A percentile compares a stretch with the other conserved stretches of the same genome.
Evolutionary conservation across 2,329 filamentous ascomycete genomes (phyloP).

Genomic region (Pseudocercospora musae): DNA sequence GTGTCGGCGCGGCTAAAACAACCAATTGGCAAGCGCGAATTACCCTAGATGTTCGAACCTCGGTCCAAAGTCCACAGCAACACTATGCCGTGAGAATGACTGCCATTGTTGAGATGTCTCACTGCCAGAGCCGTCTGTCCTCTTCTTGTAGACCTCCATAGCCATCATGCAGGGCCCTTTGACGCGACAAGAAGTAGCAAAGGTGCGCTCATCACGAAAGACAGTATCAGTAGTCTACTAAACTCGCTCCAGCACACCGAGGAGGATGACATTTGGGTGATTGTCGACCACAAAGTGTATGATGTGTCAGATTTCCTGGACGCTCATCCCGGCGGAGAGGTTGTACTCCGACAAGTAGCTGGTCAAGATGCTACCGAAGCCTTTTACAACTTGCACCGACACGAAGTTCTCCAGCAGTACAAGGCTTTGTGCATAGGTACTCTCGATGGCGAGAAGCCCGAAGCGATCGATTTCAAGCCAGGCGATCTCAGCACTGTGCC

Average conservation of each 20-base stretch:
- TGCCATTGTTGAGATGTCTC: not conserved
- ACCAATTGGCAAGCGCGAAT: not conserved
- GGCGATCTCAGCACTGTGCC: conserved; percentile 75
- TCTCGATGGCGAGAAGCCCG: conserved; percentile 68
- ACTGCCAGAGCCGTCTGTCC: not conserved
- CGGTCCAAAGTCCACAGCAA: not conserved
- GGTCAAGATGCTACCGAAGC: conserved; percentile 76
- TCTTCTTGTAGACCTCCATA: not conserved
- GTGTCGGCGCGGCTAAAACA: not conserved
- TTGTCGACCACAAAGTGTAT: conserved; percentile 85
- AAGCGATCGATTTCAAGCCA: conserved; percentile 65
- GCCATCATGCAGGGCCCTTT: conserved; percentile 25
- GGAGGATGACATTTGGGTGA: conserved; percentile 74
- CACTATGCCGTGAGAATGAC: not conserved
- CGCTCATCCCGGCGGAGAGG: conserved; percentile 77
- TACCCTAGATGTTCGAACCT: not conserved
- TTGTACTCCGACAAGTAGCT: conserved; percentile 75
- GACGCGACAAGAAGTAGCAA: conserved; percentile 32
- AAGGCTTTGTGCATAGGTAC: conserved; percentile 70
- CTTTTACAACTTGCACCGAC: conserved; percentile 89
- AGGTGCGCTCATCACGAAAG: conserved; percentile 12
- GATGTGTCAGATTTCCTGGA: conserved; percentile 82
- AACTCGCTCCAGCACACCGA: conserved; percentile 58
- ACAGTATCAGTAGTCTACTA: not conserved
- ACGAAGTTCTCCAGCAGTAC: conserved; percentile 85